Percentiles rank a stretch among this genome's conserved stretches.
Conservation (phyloP, 2,329 filamentous ascomycete species). For the Rhynchosporium agropyri region DNA sequence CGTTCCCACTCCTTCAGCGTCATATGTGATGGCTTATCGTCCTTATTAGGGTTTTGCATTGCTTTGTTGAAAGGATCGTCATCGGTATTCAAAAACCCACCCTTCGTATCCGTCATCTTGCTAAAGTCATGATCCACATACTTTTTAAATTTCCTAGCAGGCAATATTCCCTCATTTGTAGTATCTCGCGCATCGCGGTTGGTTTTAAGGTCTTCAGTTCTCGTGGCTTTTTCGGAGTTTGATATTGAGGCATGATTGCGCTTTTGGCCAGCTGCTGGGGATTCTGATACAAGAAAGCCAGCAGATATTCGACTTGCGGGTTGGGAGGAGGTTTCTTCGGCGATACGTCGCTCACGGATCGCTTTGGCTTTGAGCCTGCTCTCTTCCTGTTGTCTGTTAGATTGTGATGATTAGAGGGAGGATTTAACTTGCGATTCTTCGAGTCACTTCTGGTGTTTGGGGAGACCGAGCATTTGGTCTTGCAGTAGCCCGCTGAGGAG, state of each 20-base stretch:
- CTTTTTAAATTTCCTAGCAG: constrained; percentile 86
- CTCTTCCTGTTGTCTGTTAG: constrained; percentile 65
- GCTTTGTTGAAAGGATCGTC: constrained; percentile 91
- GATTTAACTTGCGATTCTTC: constrained; percentile 53
- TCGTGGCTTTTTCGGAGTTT: constrained; percentile 40
- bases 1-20: constrained; percentile 90
- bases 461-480: constrained; percentile 44
- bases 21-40: constrained; percentile 83
- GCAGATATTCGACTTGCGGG: constrained; percentile 56
- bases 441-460: constrained; percentile 56
- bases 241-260: constrained; percentile 69
- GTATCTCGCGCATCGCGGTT: constrained; percentile 68
- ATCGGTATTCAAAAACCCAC: constrained; percentile 86
- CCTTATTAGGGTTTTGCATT: constrained; percentile 56
- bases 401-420: no score
- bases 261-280: constrained; percentile 68
- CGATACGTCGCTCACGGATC: constrained; percentile 72
- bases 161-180: constrained; percentile 48
- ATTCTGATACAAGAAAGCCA: constrained; percentile 70
- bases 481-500: neutral
- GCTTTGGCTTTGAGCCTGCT: constrained; percentile 88
- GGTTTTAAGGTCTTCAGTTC: constrained; percentile 51
- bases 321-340: constrained; percentile 49
- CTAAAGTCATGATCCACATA: constrained; percentile 98
- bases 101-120: constrained; percentile 97